These are phyloP conservation scores for Cryptococcus deneoformans DNA, from an alignment of 1,284 basidiomycete species.

Conservation along the genomic window DNA sequence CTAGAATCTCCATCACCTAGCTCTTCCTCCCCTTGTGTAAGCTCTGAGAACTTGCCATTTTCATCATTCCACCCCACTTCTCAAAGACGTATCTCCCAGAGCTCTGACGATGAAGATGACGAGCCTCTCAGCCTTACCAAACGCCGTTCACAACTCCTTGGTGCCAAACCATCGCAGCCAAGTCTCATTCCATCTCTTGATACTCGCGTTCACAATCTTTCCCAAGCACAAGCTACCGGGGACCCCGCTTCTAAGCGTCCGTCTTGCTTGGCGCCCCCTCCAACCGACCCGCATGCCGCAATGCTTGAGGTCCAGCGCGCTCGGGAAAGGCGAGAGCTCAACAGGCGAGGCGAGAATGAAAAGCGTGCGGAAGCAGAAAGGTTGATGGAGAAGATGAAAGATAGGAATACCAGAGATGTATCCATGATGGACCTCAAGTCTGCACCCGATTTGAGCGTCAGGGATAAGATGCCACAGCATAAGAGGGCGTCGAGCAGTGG, in stretches of 20 bases:
- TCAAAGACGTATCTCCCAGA: background rate
- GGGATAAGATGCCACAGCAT: background rate
- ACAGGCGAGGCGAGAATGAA: constrained; percentile 26
- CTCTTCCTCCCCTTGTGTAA: background rate
- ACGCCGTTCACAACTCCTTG: constrained; percentile 5
- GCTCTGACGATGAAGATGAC: constrained; percentile 12
- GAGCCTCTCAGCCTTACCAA: constrained; percentile 9
- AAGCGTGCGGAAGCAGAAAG: too few species aligned
- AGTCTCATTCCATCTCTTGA: too few species aligned
- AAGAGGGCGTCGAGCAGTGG: background rate
- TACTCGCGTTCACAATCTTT: too few species aligned
- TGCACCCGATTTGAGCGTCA: background rate
- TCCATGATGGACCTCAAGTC: constrained; percentile 19
- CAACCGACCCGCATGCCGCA: constrained; percentile 3
- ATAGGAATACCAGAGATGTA: constrained; percentile 7
- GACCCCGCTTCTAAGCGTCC: constrained; percentile 1
- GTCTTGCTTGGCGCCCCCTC: background rate
- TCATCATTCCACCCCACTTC: background rate
- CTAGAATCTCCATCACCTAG: background rate
- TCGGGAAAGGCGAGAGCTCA: constrained; percentile 30
- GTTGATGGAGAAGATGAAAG: constrained; percentile 8
- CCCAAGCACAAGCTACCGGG: background rate
- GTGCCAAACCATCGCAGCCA: background rate
- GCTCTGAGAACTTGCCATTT: background rate
- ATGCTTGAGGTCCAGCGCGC: constrained; percentile 31